Evolutionary conservation across 805 yeast genomes (phyloP).

Genomic region (Zygosaccharomyces pseudorouxii): DNA sequence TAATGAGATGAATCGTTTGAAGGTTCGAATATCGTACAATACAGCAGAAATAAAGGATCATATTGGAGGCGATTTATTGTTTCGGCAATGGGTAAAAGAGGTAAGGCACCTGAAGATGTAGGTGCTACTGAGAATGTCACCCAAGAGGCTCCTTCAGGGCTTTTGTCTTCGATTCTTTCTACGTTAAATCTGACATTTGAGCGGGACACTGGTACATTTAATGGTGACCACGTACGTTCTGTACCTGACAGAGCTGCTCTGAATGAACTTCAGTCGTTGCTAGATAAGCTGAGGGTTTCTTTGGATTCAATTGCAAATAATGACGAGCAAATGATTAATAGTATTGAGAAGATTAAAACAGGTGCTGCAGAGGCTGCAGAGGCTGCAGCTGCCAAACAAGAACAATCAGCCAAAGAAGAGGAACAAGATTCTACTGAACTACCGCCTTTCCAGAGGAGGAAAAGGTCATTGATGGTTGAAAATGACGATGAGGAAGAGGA

Average conservation of each 20-base stretch:
- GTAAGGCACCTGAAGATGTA: slow-evolving; percentile 27
- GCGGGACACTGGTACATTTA: slow-evolving; percentile 53
- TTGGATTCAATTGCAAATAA: slow-evolving; percentile 22
- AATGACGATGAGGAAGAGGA: slow-evolving; percentile 16
- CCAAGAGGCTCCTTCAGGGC: slow-evolving; percentile 37
- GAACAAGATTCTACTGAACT: not conserved
- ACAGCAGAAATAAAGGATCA: not conserved
- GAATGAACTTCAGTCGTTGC: slow-evolving; percentile 39
- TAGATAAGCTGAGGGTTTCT: slow-evolving; percentile 28
- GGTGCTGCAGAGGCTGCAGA: not conserved
- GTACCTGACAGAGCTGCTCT: slow-evolving; percentile 40
- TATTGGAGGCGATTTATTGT: slow-evolving; percentile 19
- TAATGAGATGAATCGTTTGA: not conserved
- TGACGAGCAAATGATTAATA: slow-evolving; percentile 20
- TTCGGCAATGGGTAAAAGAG: slow-evolving; percentile 22
- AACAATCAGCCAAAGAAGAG: not conserved
- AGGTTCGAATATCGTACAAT: not conserved
- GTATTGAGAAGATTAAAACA: not conserved
- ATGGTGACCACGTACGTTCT: slow-evolving; percentile 51
- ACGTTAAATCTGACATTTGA: slow-evolving; percentile 54
- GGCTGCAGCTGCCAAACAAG: not conserved
- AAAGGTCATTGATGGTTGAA: slow-evolving; percentile 14
- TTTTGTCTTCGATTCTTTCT: slow-evolving; percentile 47
- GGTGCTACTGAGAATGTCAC: slow-evolving; percentile 24
- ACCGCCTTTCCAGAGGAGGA: slow-evolving; percentile 11